Evolutionary conservation across 139 green algal genomes (phyloP), one percentile per base, ranked within the genome.

Genomic region (Asterochloris sp.): DNA sequence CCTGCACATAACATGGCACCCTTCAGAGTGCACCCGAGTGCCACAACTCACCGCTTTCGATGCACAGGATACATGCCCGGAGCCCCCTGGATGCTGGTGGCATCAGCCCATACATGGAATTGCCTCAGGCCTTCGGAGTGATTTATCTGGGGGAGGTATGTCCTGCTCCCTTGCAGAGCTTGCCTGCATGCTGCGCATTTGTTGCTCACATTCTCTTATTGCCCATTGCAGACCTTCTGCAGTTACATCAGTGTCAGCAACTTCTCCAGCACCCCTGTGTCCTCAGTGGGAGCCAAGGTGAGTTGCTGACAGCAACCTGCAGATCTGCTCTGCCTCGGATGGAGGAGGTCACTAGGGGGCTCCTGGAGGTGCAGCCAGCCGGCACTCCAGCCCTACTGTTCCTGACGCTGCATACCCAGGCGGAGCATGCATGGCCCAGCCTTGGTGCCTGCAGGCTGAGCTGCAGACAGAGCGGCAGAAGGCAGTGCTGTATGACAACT

Each of bases 71-170:
- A 24, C 38, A 85, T 54, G 66, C 84, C 47, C 24, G 29, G 38
- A 73, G 73, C 26, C 28, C 88, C 1, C 67, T 86, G 26, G 86
- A 91, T 60, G 86, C 83, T 8, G 83, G 82, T 11, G 86, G 84
- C 27, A 62, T 91, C 17, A 66, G 11, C 17, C 86, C 86, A 6
- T 85, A 86, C 78, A 69, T 91, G 71, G 84, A 89, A 26, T 69
- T 91, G 28, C 85, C 88, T 10, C 85, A 90, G 78, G 80, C 47
- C 38, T 90, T 91, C 78, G 88, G 88, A 24, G 73, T 66, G 16
- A 81, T 85, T 38, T 83, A 84, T 17, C 47, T 86, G 27, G 80
- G 78, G 64, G 81, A 88, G 74, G 78, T 83, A 74, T 78, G 9
- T 73, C 73, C 62, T 76, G 26, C 27, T 75, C 60, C 60, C 24